Percentiles rank a stretch among this genome's conserved stretches.
phyloP scores from a whole-genome alignment of 2,329 filamentous ascomycete species.

The Aureobasidium pullulans region DNA sequence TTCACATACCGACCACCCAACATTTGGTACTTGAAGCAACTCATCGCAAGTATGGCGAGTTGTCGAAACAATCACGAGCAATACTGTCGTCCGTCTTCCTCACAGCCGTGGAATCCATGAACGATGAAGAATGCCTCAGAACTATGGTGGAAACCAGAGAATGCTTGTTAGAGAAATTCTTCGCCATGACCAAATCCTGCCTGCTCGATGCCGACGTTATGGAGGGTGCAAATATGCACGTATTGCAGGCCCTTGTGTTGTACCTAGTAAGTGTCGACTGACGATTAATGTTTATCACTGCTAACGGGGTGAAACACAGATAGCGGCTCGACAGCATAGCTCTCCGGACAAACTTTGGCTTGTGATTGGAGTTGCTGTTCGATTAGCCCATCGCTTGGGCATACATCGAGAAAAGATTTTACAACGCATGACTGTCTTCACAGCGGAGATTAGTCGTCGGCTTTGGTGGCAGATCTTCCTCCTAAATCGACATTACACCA shows the following conservation, averaged over 20 bases:
- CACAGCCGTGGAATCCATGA: slow-evolving; percentile 45
- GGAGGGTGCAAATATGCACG: slow-evolving; percentile 55
- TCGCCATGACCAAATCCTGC: slow-evolving; percentile 37
- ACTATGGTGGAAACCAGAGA: slow-evolving; percentile 43
- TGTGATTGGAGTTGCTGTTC: slow-evolving; percentile 52
- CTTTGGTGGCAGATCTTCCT: slow-evolving; percentile 58
- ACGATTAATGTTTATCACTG: too few relatives aligned
- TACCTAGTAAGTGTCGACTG: slow-evolving; percentile 40
- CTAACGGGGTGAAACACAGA: background rate
- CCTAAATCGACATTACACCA: slow-evolving; percentile 39
- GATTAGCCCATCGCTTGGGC: slow-evolving; percentile 54
- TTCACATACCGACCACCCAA: slow-evolving; percentile 54
- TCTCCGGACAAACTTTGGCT: slow-evolving; percentile 52
- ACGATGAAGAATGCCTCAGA: slow-evolving; percentile 36
- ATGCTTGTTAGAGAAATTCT: background rate
- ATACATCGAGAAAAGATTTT: slow-evolving; percentile 52
- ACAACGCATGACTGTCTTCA: slow-evolving; percentile 46
- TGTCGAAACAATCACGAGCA: slow-evolving; percentile 38
- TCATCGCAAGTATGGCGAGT: too few relatives aligned
- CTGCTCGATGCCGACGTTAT: slow-evolving; percentile 61
- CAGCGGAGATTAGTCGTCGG: slow-evolving; percentile 51
- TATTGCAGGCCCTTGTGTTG: slow-evolving; percentile 58
- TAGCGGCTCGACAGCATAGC: background rate
- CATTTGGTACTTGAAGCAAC: slow-evolving; percentile 43
- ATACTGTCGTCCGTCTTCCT: slow-evolving; percentile 50